These are phyloP conservation scores for Xylaria polymorpha DNA, from an alignment of 2,329 filamentous ascomycete genomes.

Conservation along the genomic window DNA sequence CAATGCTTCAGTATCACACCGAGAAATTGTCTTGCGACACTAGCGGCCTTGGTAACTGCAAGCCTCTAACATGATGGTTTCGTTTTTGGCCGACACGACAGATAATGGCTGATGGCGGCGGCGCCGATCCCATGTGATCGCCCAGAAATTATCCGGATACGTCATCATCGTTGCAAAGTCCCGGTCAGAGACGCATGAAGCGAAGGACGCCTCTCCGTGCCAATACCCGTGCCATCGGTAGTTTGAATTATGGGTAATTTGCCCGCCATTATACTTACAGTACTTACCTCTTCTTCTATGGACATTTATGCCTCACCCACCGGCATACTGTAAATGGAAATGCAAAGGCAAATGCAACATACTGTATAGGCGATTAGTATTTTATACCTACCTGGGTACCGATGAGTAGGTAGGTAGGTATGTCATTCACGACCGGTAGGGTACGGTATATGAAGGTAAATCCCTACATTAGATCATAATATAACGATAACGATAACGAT, in stretches of 20 bases:
- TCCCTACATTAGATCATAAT: neutral
- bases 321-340: neutral
- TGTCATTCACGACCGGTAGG: neutral
- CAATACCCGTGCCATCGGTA: neutral
- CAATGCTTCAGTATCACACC: conserved; percentile 15
- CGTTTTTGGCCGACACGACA: conserved; percentile 3
- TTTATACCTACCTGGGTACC: neutral
- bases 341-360: too few relatives aligned
- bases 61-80: conserved; percentile 23
- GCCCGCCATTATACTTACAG: neutral
- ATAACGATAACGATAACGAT: conserved; percentile 31
- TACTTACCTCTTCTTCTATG: too few relatives aligned
- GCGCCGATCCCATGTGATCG: conserved; percentile 18
- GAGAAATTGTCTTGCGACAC: conserved; percentile 11
- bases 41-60: conserved; percentile 3
- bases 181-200: neutral
- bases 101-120: conserved; percentile 18
- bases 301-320: too few relatives aligned
- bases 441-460: neutral
- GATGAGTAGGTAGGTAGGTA: neutral
- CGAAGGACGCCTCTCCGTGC: neutral
- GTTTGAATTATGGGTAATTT: neutral
- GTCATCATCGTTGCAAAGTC: neutral
- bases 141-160: neutral
- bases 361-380: neutral